These are phyloP conservation scores for Irineochytrium annulatum DNA, from an alignment of 192 early-diverging fungal genomes.

Conservation along the genomic window DNA sequence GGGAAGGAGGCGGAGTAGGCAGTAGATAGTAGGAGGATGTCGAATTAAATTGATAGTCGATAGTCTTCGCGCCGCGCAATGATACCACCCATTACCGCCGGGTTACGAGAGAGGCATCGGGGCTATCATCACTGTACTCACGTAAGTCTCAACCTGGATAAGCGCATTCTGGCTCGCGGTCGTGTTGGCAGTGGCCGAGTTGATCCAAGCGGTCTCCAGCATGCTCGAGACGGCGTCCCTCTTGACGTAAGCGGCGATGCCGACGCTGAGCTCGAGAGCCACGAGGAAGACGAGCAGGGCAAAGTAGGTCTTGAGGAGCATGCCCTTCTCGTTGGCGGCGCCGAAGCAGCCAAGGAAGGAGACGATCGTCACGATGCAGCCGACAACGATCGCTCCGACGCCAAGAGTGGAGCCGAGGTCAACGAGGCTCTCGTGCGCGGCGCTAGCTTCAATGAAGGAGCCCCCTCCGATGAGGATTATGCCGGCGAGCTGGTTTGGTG, in stretches of 20 bases:
- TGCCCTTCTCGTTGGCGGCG: conserved; percentile 61
- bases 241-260: conserved; percentile 50
- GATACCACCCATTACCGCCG: too few relatives aligned
- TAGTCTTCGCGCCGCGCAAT: too few relatives aligned
- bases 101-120: too few relatives aligned
- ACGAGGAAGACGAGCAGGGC: conserved; percentile 47
- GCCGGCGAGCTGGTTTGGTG: conserved; percentile 43
- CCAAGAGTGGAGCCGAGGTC: conserved; percentile 35
- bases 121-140: too few relatives aligned
- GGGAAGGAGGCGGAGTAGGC: neutral
- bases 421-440: conserved; percentile 30
- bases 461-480: conserved; percentile 51
- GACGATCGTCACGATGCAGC: conserved; percentile 44
- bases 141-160: conserved; percentile 11
- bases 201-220: conserved; percentile 72
- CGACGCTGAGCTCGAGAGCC: conserved; percentile 47
- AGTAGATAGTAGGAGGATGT: too few relatives aligned
- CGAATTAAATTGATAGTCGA: too few relatives aligned
- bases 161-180: conserved; percentile 8
- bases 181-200: conserved; percentile 21
- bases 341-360: conserved; percentile 57
- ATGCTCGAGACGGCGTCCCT: conserved; percentile 55
- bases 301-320: conserved; percentile 60
- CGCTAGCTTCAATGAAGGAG: conserved; percentile 38
- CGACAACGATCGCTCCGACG: conserved; percentile 46